Conservation (phyloP, 2,329 filamentous ascomycete genomes). For the Ilyonectria sp. region DNA sequence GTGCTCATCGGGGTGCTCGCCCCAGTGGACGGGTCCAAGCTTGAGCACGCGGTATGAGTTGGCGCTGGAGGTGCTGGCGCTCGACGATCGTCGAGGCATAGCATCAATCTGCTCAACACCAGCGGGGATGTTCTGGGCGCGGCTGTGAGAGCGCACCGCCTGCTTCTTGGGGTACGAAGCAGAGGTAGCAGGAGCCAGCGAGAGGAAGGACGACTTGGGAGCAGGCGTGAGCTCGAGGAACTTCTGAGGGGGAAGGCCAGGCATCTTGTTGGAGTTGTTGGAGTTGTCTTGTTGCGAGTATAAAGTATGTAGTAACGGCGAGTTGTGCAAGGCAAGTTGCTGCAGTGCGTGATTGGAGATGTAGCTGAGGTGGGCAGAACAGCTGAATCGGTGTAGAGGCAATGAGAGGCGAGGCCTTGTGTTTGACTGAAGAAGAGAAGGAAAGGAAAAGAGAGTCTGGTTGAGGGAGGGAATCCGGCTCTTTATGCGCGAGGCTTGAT, state of each 20-base stretch:
- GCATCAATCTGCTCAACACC: slow-evolving; percentile 44
- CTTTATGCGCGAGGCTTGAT: slow-evolving; percentile 46
- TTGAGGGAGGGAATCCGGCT: slow-evolving; percentile 46
- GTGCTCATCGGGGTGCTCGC: slow-evolving; percentile 71
- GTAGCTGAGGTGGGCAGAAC: slow-evolving; percentile 46
- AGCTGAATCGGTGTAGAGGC: slow-evolving; percentile 38
- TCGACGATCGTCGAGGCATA: slow-evolving; percentile 65
- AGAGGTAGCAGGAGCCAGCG: slow-evolving; percentile 72
- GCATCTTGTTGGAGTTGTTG: slow-evolving; percentile 41
- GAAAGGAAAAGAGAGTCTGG: slow-evolving; percentile 12
- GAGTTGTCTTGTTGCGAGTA: slow-evolving; percentile 31
- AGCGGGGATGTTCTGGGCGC: slow-evolving; percentile 35
- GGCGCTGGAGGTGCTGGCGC: slow-evolving; percentile 57
- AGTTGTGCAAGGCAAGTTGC: slow-evolving; percentile 23
- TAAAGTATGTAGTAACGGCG: background rate
- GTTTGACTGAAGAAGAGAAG: slow-evolving; percentile 36
- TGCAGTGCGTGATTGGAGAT: slow-evolving; percentile 22
- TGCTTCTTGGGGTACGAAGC: slow-evolving; percentile 67
- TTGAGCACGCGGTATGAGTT: slow-evolving; percentile 69
- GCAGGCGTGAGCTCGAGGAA: slow-evolving; percentile 46
- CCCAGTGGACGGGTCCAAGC: slow-evolving; percentile 76
- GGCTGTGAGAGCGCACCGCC: slow-evolving; percentile 47
- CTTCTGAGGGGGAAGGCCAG: slow-evolving; percentile 45
- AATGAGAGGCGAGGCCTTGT: slow-evolving; percentile 33
- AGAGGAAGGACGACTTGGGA: slow-evolving; percentile 62